phyloP scores from a whole-genome alignment of 768 basidiomycete species.

The Lactarius evosmus region DNA sequence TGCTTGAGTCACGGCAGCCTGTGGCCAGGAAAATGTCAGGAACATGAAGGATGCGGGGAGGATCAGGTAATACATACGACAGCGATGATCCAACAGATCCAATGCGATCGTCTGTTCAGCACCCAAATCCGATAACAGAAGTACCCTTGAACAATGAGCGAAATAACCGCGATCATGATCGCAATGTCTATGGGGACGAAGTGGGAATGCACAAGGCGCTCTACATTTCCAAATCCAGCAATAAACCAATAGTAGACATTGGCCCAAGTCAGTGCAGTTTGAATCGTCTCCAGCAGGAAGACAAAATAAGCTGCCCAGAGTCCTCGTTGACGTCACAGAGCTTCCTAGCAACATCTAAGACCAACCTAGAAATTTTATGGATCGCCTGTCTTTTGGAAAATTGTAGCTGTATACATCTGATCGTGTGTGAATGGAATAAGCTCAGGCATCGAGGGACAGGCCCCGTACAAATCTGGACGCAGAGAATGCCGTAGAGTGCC shows the following conservation, averaged over 20 bases:
- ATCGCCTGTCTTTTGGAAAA: background rate
- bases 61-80: background rate
- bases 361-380: background rate
- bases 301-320: background rate
- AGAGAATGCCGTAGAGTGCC: slow-evolving; percentile 2
- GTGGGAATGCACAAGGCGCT: background rate
- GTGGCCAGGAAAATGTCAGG: background rate
- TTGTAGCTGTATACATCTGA: background rate
- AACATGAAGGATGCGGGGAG: background rate
- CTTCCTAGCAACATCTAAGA: background rate
- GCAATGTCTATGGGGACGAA: background rate
- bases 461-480: background rate
- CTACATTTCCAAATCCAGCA: background rate
- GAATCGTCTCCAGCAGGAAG: background rate
- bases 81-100: background rate
- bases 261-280: background rate
- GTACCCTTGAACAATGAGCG: background rate
- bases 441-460: background rate
- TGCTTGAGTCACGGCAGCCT: background rate
- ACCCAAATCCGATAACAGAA: background rate
- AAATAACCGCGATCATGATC: background rate
- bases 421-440: background rate
- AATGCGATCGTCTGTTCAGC: background rate
- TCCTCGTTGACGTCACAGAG: background rate
- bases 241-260: background rate